Conservation (phyloP, 1,284 basidiomycete genomes). For the Trametes polyzona region DNA sequence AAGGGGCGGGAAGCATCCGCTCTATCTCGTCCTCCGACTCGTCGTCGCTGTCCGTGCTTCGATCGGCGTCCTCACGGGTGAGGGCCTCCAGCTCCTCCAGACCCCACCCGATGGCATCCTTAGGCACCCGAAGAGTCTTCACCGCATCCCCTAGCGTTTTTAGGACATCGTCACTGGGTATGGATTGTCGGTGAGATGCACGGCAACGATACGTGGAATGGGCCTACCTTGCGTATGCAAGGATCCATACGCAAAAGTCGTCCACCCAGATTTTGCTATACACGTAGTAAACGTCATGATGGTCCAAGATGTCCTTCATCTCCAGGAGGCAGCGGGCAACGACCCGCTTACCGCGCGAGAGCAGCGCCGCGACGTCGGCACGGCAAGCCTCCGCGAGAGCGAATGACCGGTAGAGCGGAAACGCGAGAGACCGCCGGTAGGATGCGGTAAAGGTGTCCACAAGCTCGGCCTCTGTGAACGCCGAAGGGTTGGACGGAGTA, state of each 20-base stretch:
- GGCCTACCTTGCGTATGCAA: conserved; percentile 61
- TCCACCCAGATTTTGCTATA: conserved; percentile 84
- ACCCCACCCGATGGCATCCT: conserved; percentile 66
- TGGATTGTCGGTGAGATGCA: not conserved
- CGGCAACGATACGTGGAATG: not conserved
- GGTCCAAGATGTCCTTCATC: conserved; percentile 71
- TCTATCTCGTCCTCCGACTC: conserved; percentile 42
- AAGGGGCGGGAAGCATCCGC: conserved; percentile 37
- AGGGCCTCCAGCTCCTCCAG: conserved; percentile 67
- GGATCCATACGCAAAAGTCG: conserved; percentile 78
- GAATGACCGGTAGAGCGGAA: conserved; percentile 79
- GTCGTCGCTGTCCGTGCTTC: conserved; percentile 40
- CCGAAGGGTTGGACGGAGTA: conserved; percentile 24
- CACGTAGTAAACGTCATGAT: conserved; percentile 81
- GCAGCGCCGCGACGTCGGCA: conserved; percentile 60
- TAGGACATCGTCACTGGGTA: conserved; percentile 59
- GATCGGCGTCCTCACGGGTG: conserved; percentile 40
- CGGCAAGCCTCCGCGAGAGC: conserved; percentile 68
- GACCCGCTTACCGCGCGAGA: conserved; percentile 61
- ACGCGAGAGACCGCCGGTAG: conserved; percentile 73
- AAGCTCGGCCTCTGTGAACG: conserved; percentile 53
- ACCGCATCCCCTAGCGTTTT: conserved; percentile 49
- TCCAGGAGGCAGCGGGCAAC: conserved; percentile 67
- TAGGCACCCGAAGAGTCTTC: conserved; percentile 47
- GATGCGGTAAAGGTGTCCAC: conserved; percentile 55